phyloP scores from a whole-genome alignment of 208 protist species.

The Trypanosoma caninum region DNA sequence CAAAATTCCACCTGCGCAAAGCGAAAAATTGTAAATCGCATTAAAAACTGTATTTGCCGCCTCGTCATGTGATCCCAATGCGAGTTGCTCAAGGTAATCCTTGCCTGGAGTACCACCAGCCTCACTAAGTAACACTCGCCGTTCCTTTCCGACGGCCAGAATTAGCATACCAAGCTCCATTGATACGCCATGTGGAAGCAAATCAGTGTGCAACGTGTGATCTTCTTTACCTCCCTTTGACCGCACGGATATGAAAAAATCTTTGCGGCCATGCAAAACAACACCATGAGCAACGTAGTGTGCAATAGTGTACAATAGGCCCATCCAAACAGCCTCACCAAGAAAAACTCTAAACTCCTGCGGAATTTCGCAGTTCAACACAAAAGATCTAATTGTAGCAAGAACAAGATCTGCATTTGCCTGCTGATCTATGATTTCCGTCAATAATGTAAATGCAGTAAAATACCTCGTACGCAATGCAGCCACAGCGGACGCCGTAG shows the following conservation, averaged over 20 bases:
- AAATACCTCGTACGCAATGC: conserved; percentile 41
- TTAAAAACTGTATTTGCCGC: conserved; percentile 70
- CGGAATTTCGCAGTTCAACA: conserved; percentile 54
- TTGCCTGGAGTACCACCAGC: conserved; percentile 27
- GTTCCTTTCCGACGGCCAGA: conserved; percentile 63
- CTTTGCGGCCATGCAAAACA: conserved; percentile 65
- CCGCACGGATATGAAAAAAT: conserved; percentile 67
- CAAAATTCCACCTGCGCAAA: conserved; percentile 57
- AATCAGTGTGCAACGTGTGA: conserved; percentile 55
- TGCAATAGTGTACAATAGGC: conserved; percentile 72
- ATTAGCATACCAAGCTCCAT: conserved; percentile 62
- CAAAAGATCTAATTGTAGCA: conserved; percentile 38
- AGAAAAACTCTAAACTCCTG: conserved; percentile 45
- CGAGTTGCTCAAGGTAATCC: conserved; percentile 71
- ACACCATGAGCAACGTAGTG: conserved; percentile 86
- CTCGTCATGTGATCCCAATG: conserved; percentile 72
- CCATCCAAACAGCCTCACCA: conserved; percentile 72
- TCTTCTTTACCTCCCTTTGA: conserved; percentile 31
- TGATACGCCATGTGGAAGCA: conserved; percentile 56
- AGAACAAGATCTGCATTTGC: conserved; percentile 24
- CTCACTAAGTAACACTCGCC: conserved; percentile 54
- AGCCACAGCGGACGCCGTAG: conserved; percentile 37
- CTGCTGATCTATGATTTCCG: conserved; percentile 32
- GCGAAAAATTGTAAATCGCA: conserved; percentile 61
- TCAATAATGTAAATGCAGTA: conserved; percentile 43